Conservation (phyloP, 2,329 filamentous ascomycete species). For the Aspergillus fumigatiaffinis region DNA sequence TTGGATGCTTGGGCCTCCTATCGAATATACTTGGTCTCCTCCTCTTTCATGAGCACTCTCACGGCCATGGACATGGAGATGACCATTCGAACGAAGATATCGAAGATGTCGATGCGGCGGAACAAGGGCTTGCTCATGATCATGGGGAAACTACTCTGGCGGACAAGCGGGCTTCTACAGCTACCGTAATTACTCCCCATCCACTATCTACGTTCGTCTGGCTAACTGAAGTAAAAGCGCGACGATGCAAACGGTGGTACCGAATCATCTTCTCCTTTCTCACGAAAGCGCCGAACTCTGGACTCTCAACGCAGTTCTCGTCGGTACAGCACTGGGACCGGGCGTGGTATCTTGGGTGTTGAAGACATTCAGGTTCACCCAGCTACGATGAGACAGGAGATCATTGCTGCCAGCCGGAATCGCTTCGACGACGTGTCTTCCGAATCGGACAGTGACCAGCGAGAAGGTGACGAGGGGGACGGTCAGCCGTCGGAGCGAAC, state of each 20-base stretch:
- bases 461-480: conserved; percentile 50
- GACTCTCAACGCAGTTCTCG: conserved; percentile 28
- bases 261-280: conserved; percentile 25
- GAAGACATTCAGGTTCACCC: conserved; percentile 80
- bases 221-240: conserved; percentile 18
- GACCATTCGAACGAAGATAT: conserved; percentile 51
- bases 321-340: conserved; percentile 52
- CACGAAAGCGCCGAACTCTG: conserved; percentile 27
- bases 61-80: conserved; percentile 65
- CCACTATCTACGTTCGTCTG: not conserved
- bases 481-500: conserved; percentile 45
- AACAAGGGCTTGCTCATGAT: conserved; percentile 40
- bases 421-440: conserved; percentile 54
- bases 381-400: conserved; percentile 84
- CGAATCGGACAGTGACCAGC: conserved; percentile 54
- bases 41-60: conserved; percentile 89
- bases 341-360: conserved; percentile 53
- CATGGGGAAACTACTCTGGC: conserved; percentile 38
- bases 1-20: conserved; percentile 77
- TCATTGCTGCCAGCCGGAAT: conserved; percentile 76
- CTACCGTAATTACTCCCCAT: conserved; percentile 56
- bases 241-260: conserved; percentile 24
- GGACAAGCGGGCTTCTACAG: conserved; percentile 57
- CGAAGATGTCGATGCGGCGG: conserved; percentile 36
- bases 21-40: conserved; percentile 88